These are phyloP conservation scores for Tricladium varicosporioides DNA, from an alignment of 2,329 filamentous ascomycete species.

Conservation along the genomic window DNA sequence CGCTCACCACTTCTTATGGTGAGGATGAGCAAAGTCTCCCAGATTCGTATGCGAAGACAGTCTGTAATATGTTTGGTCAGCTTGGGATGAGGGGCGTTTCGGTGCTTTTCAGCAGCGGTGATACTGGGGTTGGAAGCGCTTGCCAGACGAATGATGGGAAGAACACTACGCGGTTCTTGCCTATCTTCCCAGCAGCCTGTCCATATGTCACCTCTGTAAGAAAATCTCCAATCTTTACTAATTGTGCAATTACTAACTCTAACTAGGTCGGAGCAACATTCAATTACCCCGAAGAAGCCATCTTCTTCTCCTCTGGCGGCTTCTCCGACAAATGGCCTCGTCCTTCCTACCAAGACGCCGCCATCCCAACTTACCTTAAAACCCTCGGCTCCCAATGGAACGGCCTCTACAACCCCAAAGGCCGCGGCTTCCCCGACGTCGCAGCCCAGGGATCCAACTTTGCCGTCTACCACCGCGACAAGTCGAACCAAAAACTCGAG, in stretches of 20 bases:
- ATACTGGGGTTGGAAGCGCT: constrained; percentile 48
- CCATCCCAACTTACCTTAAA: constrained; percentile 44
- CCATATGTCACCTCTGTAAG: constrained; percentile 67
- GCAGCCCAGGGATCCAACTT: constrained; percentile 58
- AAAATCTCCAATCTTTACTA: constrained; percentile 58
- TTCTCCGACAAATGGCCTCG: constrained; percentile 51
- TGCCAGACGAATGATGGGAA: constrained; percentile 61
- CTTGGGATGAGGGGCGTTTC: constrained; percentile 63
- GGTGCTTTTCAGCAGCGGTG: constrained; percentile 59
- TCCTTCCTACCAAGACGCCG: constrained; percentile 46
- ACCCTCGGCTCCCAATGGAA: constrained; percentile 42
- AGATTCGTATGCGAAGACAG: constrained; percentile 54
- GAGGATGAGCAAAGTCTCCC: constrained; percentile 67
- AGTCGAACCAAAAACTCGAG: background rate
- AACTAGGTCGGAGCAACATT: constrained; percentile 61
- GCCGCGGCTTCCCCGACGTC: constrained; percentile 54
- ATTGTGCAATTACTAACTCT: constrained; percentile 53
- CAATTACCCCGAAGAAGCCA: constrained; percentile 40
- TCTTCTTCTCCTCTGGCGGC: constrained; percentile 45
- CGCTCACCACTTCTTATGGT: constrained; percentile 65
- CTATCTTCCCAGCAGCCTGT: constrained; percentile 64
- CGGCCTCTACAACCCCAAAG: constrained; percentile 45
- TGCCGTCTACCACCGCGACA: constrained; percentile 6
- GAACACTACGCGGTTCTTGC: constrained; percentile 52
- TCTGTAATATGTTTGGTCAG: constrained; percentile 62